Conservation (phyloP, 345 rosid genomes). For the Brassica rapa region DNA sequence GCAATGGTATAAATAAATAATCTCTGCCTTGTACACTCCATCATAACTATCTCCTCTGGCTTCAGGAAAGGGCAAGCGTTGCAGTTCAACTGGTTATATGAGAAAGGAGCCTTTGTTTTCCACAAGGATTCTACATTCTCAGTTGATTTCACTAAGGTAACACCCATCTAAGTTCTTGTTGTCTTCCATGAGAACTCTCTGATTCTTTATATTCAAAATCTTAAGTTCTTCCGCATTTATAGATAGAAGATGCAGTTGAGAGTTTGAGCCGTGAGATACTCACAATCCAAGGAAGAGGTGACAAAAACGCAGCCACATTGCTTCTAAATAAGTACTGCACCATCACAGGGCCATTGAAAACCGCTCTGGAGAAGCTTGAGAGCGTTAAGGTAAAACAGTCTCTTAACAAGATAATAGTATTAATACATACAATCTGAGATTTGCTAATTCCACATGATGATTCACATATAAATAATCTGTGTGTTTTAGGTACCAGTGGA, state of each 20-base stretch:
- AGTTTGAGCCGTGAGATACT: constrained; percentile 81
- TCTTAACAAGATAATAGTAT: background rate
- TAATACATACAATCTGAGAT: background rate
- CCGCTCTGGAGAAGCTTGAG: constrained; percentile 66
- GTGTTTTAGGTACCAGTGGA: constrained; percentile 78
- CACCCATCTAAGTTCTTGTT: background rate
- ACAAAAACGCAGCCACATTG: constrained; percentile 65
- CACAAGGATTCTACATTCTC: constrained; percentile 67
- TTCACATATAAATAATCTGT: background rate
- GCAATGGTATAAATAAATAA: constrained; percentile 4
- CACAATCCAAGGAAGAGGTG: constrained; percentile 84
- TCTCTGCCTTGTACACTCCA: constrained; percentile 12
- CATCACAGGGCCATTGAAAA: constrained; percentile 63
- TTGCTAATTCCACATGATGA: background rate
- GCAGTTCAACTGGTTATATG: constrained; percentile 90
- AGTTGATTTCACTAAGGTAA: constrained; percentile 79
- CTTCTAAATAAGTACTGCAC: constrained; percentile 69
- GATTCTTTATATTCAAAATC: background rate
- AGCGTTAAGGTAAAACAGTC: constrained; percentile 51
- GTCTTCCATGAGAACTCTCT: background rate
- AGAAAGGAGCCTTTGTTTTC: constrained; percentile 74
- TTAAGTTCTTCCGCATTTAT: constrained; percentile 10
- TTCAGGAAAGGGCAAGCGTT: constrained; percentile 88
- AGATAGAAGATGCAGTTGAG: constrained; percentile 81
- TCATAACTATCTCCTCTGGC: constrained; percentile 6